Evolutionary conservation across 306 rosid genomes (phyloP).

Genomic region (Lathyrus aphaca): DNA sequence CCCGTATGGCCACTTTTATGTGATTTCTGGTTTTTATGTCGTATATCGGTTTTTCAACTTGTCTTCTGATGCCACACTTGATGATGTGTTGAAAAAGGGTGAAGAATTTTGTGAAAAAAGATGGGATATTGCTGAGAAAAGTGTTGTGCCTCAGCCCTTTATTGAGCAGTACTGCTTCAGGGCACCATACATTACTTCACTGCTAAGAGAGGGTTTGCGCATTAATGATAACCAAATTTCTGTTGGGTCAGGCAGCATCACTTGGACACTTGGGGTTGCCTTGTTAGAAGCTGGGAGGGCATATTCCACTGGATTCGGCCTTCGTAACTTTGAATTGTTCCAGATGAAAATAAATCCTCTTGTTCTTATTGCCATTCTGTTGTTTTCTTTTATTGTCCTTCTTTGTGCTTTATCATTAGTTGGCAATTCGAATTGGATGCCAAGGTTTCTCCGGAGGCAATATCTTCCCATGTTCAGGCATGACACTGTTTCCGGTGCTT

Average conservation of each 20-base stretch:
- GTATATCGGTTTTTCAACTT: constrained; percentile 86
- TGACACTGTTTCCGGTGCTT: constrained; percentile 62
- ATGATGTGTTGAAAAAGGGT: constrained; percentile 85
- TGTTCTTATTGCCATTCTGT: constrained; percentile 57
- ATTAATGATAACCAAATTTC: constrained; percentile 67
- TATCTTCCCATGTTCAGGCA: constrained; percentile 80
- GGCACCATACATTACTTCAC: constrained; percentile 81
- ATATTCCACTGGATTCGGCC: constrained; percentile 56
- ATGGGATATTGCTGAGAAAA: constrained; percentile 81
- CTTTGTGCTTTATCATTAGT: constrained; percentile 71
- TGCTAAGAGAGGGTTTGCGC: constrained; percentile 90
- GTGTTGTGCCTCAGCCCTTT: constrained; percentile 92
- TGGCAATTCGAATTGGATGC: constrained; percentile 71
- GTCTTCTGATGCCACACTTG: constrained; percentile 75
- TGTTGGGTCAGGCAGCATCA: constrained; percentile 93
- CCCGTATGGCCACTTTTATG: constrained; percentile 79
- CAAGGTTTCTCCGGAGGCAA: constrained; percentile 74
- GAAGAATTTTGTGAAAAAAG: constrained; percentile 68
- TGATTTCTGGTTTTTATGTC: constrained; percentile 90
- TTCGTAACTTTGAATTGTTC: constrained; percentile 60
- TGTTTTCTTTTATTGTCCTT: constrained; percentile 64
- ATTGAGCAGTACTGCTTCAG: constrained; percentile 98
- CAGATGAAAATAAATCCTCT: constrained; percentile 69
- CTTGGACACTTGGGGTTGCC: constrained; percentile 99
- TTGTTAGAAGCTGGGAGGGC: constrained; percentile 86